Conservation (phyloP, 176 grass and related monocot genomes). For the Eremochloa ophiuroides region DNA sequence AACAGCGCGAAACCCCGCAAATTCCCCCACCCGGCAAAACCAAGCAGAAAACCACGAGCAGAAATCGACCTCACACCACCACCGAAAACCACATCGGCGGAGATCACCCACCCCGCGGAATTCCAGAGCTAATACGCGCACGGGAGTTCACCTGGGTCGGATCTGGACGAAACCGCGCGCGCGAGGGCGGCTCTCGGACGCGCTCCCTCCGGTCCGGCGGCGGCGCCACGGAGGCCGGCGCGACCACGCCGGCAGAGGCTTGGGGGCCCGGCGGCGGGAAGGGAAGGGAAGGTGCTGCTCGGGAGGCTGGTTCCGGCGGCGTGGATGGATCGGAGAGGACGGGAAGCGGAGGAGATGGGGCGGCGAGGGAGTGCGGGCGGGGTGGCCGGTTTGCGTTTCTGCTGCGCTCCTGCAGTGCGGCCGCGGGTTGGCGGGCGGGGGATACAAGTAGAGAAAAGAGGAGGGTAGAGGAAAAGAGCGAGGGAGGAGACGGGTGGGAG, state of each 20-base stretch:
- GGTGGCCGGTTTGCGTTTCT: constrained; percentile 23
- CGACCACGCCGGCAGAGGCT: neutral
- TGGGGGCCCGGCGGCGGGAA: neutral
- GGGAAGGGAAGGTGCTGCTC: neutral
- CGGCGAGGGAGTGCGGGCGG: neutral
- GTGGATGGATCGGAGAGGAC: constrained; percentile 6
- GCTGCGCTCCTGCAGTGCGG: constrained; percentile 18
- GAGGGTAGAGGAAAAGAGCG: neutral
- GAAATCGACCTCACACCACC: neutral
- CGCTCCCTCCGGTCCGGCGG: neutral
- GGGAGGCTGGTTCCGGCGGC: neutral
- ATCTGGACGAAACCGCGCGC: constrained; percentile 31
- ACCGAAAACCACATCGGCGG: neutral
- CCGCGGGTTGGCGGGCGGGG: constrained; percentile 45
- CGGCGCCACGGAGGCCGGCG: neutral
- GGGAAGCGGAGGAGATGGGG: neutral
- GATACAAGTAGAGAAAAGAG: constrained; percentile 11
- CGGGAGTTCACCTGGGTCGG: constrained; percentile 28
- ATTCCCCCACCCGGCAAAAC: neutral
- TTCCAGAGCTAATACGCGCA: neutral
- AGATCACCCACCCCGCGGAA: constrained; percentile 24
- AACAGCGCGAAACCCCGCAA: neutral
- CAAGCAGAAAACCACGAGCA: constrained; percentile 4
- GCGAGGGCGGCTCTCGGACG: neutral
- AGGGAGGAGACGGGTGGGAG: neutral